phyloP scores from a whole-genome alignment of 2,329 filamentous ascomycete species.

The Colletotrichum sp. region DNA sequence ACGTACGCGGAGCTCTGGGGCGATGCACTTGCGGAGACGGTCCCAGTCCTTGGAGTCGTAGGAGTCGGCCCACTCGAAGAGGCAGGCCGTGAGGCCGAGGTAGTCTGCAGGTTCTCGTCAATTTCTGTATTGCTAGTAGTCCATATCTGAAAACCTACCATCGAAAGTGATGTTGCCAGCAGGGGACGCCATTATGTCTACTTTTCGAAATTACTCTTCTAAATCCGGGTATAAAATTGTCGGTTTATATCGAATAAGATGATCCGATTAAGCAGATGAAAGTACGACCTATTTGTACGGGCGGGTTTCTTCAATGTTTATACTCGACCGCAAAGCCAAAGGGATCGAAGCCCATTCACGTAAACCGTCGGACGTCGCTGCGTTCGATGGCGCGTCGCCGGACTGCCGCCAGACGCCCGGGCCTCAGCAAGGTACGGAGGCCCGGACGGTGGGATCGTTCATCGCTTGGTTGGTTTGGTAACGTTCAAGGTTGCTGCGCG shows the following conservation, averaged over 20 bases:
- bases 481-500: not conserved
- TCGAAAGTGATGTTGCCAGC: conserved; percentile 21
- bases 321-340: not conserved
- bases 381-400: not conserved
- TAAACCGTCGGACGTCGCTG: not conserved
- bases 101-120: conserved; percentile 50
- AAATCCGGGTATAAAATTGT: not conserved
- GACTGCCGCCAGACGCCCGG: conserved; percentile 15
- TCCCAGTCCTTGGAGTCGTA: conserved; percentile 71
- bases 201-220: not conserved
- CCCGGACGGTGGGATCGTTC: conserved; percentile 3
- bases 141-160: conserved; percentile 40
- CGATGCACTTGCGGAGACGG: conserved; percentile 58
- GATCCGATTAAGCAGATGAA: not conserved
- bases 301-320: not conserved
- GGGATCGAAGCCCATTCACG: not conserved
- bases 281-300: accelerated
- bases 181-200: conserved; percentile 8
- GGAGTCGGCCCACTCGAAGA: conserved; percentile 69
- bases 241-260: not conserved
- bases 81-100: conserved; percentile 51
- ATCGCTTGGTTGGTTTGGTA: not conserved
- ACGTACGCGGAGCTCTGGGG: conserved; percentile 44
- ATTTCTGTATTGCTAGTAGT: not conserved
- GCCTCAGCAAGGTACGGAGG: conserved; percentile 5